A percentile compares a stretch with the other conserved stretches of the same genome.
These are phyloP conservation scores for Bassia scoparia DNA, from an alignment of 148 eudicot species.

Conservation along the genomic window DNA sequence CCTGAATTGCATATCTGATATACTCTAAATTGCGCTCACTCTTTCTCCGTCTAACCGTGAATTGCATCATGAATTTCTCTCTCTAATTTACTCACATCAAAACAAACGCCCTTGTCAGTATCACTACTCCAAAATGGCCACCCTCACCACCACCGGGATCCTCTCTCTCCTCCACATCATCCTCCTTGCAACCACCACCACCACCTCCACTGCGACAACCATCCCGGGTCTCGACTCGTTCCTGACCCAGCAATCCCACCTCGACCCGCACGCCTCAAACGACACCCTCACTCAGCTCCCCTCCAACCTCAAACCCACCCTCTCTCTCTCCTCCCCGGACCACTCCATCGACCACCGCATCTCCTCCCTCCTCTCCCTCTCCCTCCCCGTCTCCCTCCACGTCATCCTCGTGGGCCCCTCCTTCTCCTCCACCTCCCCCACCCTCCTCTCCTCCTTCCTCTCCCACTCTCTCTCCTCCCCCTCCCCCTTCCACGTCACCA, in stretches of 20 bases:
- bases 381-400: constrained; percentile 47
- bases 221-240: neutral
- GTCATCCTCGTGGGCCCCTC: constrained; percentile 58
- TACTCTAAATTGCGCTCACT: too few species aligned
- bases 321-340: constrained; percentile 23
- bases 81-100: neutral
- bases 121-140: too few species aligned
- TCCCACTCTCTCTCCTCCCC: constrained; percentile 53
- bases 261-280: constrained; percentile 71
- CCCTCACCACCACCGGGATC: constrained; percentile 24
- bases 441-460: constrained; percentile 41
- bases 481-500: constrained; percentile 63
- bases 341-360: constrained; percentile 45
- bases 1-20: too few species aligned
- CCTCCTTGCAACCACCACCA: neutral
- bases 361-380: constrained; percentile 46
- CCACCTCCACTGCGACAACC: constrained; percentile 46
- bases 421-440: constrained; percentile 48
- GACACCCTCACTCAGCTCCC: constrained; percentile 55
- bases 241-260: constrained; percentile 41
- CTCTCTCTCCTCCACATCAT: constrained; percentile 9
- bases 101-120: neutral
- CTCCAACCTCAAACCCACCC: constrained; percentile 25
- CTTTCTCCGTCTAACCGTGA: too few species aligned
- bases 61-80: neutral